A percentile compares a stretch with the other conserved stretches of the same genome.
phyloP scores from a whole-genome alignment of 345 rosid genomes.

The Populus deltoides region DNA sequence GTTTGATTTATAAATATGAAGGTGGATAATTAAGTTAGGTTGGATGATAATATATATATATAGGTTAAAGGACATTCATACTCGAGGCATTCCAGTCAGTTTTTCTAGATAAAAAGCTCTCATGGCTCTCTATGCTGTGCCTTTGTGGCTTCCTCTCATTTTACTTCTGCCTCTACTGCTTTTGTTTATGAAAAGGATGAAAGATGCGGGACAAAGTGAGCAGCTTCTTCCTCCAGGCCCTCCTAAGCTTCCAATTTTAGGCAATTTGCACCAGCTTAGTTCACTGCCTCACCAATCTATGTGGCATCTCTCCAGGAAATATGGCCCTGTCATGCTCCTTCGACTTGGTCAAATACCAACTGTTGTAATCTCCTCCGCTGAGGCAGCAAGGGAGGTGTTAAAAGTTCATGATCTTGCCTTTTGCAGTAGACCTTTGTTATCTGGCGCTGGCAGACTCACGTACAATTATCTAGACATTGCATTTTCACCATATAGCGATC shows the following conservation, averaged over 20 bases:
- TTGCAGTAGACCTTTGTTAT: conserved; percentile 12
- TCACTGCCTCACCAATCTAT: conserved; percentile 1
- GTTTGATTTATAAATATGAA: no score
- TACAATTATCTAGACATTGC: conserved; percentile 18
- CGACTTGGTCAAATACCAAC: neutral
- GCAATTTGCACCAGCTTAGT: conserved; percentile 14
- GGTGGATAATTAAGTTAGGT: no score
- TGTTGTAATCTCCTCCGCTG: conserved; percentile 20
- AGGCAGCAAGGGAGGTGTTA: conserved; percentile 23
- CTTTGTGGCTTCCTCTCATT: neutral
- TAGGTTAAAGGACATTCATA: no score
- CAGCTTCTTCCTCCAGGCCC: conserved; percentile 14
- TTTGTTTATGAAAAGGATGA: neutral
- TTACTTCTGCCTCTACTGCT: neutral
- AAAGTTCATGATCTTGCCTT: conserved; percentile 17
- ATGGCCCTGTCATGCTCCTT: neutral
- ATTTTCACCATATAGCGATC: conserved; percentile 15
- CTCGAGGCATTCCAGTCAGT: neutral
- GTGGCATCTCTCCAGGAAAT: neutral
- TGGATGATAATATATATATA: no score
- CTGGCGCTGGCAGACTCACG: conserved; percentile 9
- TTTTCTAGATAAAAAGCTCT: neutral
- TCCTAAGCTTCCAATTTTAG: conserved; percentile 3
- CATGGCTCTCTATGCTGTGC: neutral
- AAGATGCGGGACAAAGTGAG: neutral